A percentile compares a stretch with the other conserved stretches of the same genome.
phyloP scores from a whole-genome alignment of 2,329 filamentous ascomycete species.

The Aureobasidium sp. region DNA sequence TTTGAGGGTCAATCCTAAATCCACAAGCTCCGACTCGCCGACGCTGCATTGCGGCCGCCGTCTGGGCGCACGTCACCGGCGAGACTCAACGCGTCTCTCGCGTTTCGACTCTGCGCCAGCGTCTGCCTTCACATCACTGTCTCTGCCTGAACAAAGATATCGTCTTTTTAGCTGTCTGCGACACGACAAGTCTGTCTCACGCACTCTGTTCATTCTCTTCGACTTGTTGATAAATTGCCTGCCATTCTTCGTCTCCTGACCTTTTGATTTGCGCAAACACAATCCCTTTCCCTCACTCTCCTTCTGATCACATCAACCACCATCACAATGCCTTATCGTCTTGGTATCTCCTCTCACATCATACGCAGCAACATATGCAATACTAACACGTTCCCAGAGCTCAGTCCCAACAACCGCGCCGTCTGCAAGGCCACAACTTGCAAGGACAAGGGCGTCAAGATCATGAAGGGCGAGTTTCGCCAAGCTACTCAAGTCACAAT shows the following conservation, averaged over 20 bases:
- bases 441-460: constrained; percentile 61
- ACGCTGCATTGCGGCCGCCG: not conserved
- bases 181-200: not conserved
- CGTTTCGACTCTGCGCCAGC: not conserved
- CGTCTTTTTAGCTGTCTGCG: not conserved
- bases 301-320: not conserved
- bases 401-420: constrained; percentile 62
- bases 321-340: constrained; percentile 6
- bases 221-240: not conserved
- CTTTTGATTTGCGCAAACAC: not conserved
- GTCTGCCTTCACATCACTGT: not conserved
- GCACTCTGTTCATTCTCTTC: not conserved
- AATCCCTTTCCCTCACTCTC: not conserved
- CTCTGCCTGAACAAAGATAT: not conserved
- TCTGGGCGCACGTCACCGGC: not conserved
- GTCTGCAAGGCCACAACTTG: constrained; percentile 66
- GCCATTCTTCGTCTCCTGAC: not conserved
- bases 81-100: constrained; percentile 1
- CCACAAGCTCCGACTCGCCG: not conserved
- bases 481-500: constrained; percentile 66
- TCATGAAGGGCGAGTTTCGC: constrained; percentile 69
- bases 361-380: not conserved
- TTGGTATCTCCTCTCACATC: not conserved
- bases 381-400: constrained; percentile 45
- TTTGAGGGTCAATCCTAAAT: not conserved